Evolutionary conservation across 192 early-diverging fungal species (phyloP).

Genomic region (Backusella morwellensis): DNA sequence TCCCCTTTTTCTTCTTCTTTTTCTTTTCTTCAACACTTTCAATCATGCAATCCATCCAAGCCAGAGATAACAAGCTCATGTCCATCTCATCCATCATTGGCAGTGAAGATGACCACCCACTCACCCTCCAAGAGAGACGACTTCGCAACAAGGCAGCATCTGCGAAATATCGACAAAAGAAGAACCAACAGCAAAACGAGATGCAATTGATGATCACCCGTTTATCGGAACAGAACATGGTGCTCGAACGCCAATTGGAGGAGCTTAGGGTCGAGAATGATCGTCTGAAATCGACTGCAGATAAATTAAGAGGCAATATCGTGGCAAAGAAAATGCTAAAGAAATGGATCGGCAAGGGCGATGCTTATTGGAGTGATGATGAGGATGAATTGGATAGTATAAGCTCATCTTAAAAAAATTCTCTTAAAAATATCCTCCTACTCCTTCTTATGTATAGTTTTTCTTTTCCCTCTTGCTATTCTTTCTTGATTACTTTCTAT

Average conservation of each 20-base stretch:
- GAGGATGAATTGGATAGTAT: constrained; percentile 21
- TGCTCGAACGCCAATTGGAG: constrained; percentile 45
- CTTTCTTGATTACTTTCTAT: too few species aligned
- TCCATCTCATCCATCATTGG: constrained; percentile 26
- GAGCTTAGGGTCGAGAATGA: constrained; percentile 49
- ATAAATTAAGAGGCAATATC: constrained; percentile 50
- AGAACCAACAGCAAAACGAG: constrained; percentile 56
- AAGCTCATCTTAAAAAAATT: neutral
- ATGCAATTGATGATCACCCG: constrained; percentile 47
- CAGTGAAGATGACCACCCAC: constrained; percentile 15
- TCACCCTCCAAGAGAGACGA: constrained; percentile 49
- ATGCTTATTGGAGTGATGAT: neutral
- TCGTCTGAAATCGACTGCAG: constrained; percentile 40
- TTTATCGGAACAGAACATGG: constrained; percentile 44
- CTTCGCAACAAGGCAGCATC: constrained; percentile 60
- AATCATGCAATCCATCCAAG: constrained; percentile 9
- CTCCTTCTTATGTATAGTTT: neutral
- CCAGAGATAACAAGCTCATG: constrained; percentile 19
- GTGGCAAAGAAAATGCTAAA: constrained; percentile 58
- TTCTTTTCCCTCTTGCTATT: neutral
- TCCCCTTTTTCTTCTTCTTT: neutral
- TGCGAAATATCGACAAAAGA: constrained; percentile 61
- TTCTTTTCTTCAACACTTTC: neutral
- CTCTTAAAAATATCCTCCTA: neutral
- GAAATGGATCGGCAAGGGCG: constrained; percentile 31